Conservation (phyloP, 1,284 basidiomycete genomes). For the Coniferiporia weirii region DNA sequence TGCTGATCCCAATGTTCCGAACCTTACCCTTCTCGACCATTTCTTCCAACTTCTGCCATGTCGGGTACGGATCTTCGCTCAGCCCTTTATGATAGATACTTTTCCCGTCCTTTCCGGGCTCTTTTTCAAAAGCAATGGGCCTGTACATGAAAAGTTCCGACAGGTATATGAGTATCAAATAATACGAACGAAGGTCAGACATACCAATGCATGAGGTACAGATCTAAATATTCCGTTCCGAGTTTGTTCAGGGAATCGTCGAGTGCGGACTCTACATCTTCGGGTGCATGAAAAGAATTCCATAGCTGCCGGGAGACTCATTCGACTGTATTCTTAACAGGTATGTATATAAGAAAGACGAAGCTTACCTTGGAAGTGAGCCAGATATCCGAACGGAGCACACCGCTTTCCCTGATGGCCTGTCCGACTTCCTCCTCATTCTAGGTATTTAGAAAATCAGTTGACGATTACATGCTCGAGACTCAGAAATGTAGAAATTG, state of each 20-base stretch:
- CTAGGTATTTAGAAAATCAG: constrained; percentile 19
- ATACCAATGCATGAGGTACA: constrained; percentile 82
- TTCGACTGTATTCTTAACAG: not conserved
- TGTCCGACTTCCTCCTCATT: constrained; percentile 51
- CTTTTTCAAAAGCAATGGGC: constrained; percentile 67
- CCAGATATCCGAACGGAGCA: constrained; percentile 47
- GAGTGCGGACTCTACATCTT: constrained; percentile 62
- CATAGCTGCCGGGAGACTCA: constrained; percentile 22
- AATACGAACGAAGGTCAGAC: constrained; percentile 21
- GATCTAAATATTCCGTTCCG: constrained; percentile 73
- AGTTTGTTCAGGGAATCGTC: constrained; percentile 65
- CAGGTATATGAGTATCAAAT: not conserved
- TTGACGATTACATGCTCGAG: not conserved
- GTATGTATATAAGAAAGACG: too few relatives aligned
- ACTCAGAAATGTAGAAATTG: too few relatives aligned
- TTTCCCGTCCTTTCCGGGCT: constrained; percentile 30
- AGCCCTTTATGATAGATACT: constrained; percentile 52
- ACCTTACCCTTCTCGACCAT: constrained; percentile 74
- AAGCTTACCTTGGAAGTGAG: constrained; percentile 30
- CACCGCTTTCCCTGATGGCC: constrained; percentile 45
- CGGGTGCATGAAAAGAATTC: constrained; percentile 53
- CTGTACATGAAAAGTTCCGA: constrained; percentile 28
- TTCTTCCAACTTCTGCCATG: constrained; percentile 83
- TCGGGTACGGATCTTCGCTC: constrained; percentile 71
- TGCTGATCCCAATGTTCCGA: constrained; percentile 80